phyloP scores from a whole-genome alignment of 108 stramenopile genomes.

The Parietichytrium sp. region DNA sequence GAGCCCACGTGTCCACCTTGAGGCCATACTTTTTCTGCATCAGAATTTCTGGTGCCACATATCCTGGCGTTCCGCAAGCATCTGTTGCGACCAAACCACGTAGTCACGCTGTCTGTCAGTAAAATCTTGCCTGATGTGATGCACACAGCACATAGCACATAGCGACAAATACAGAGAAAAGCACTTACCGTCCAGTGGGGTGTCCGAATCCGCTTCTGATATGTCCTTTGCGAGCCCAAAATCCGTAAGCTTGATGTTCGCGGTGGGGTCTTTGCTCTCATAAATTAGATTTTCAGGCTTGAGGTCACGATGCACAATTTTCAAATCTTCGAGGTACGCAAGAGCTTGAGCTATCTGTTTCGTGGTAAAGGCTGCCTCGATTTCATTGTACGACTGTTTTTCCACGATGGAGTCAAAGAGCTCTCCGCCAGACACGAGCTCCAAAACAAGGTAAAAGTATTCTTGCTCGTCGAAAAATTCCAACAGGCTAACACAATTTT shows the following conservation, averaged over 20 bases:
- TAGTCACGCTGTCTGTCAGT: too few species aligned
- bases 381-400: conserved; percentile 87
- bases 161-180: too few species aligned
- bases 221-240: conserved; percentile 85
- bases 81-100: too few species aligned
- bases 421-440: conserved; percentile 68
- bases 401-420: conserved; percentile 87
- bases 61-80: conserved; percentile 87
- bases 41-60: conserved; percentile 93
- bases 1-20: conserved; percentile 84
- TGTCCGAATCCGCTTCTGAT: conserved; percentile 61
- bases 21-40: conserved; percentile 80
- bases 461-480: conserved; percentile 49
- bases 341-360: conserved; percentile 77
- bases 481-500: conserved; percentile 51
- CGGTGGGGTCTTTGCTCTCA: conserved; percentile 66
- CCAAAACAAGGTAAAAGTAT: conserved; percentile 67
- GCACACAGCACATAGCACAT: too few species aligned
- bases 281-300: conserved; percentile 87
- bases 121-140: too few species aligned
- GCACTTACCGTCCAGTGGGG: conserved; percentile 69
- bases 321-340: conserved; percentile 74
- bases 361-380: conserved; percentile 84
- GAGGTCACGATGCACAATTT: conserved; percentile 80
- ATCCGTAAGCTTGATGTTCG: conserved; percentile 79